These are phyloP conservation scores for Backusella parvicylindrica DNA, from an alignment of 192 early-diverging fungal species.

Conservation along the genomic window DNA sequence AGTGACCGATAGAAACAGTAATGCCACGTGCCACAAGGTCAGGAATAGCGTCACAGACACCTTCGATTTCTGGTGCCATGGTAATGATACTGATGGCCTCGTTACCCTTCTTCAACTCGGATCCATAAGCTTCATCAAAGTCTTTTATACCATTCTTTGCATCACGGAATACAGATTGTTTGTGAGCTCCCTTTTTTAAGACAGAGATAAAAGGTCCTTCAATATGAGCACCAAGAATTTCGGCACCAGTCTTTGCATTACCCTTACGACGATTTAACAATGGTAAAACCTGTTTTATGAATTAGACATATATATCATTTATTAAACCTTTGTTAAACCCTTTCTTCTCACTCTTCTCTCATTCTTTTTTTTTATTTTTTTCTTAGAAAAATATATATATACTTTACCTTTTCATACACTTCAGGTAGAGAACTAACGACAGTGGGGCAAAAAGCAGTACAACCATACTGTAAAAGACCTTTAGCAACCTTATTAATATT, in stretches of 20 bases:
- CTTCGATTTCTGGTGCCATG: slow-evolving; percentile 76
- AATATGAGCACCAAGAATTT: slow-evolving; percentile 67
- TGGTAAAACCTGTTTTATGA: slow-evolving; percentile 56
- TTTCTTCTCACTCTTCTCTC: too few species aligned
- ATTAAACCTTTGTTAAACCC: too few species aligned
- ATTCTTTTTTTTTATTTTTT: not conserved
- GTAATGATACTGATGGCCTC: slow-evolving; percentile 67
- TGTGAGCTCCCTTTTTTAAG: slow-evolving; percentile 76
- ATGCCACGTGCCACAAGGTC: slow-evolving; percentile 62
- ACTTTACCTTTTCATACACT: slow-evolving; percentile 65
- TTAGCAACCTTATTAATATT: slow-evolving; percentile 67
- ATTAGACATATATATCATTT: too few species aligned
- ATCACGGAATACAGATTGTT: slow-evolving; percentile 44
- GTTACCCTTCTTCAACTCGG: slow-evolving; percentile 38
- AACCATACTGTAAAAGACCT: slow-evolving; percentile 73
- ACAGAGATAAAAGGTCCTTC: slow-evolving; percentile 62
- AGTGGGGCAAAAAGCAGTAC: slow-evolving; percentile 81
- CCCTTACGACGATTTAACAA: slow-evolving; percentile 65
- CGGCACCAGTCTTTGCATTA: slow-evolving; percentile 57
- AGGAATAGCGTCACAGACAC: slow-evolving; percentile 61
- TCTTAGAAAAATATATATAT: not conserved
- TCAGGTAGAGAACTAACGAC: slow-evolving; percentile 70
- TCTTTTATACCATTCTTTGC: slow-evolving; percentile 59
- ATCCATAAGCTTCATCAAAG: slow-evolving; percentile 71
- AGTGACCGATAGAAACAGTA: slow-evolving; percentile 66